Percentiles rank a stretch among this genome's conserved stretches.
Evolutionary conservation across 2,329 filamentous ascomycete species (phyloP).

Genomic region (Hypoxylon sp.): DNA sequence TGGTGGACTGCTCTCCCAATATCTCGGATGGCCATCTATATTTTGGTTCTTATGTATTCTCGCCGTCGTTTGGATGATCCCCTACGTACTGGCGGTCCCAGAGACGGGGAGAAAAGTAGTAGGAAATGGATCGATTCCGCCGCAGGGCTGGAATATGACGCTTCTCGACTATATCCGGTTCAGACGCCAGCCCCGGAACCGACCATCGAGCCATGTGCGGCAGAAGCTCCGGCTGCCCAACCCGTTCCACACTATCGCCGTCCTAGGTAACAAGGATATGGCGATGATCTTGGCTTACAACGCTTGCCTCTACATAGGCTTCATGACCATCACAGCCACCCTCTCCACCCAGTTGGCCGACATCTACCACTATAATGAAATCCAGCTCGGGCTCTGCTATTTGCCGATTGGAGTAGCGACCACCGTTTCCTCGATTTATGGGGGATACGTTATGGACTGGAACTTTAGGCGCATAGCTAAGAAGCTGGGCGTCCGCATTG

Average conservation of each 20-base stretch:
- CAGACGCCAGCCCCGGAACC: slow-evolving; percentile 55
- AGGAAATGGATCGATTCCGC: slow-evolving; percentile 73
- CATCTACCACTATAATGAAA: slow-evolving; percentile 66
- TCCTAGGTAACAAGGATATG: slow-evolving; percentile 72
- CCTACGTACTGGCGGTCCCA: slow-evolving; percentile 70
- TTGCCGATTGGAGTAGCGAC: slow-evolving; percentile 69
- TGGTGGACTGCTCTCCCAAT: slow-evolving; percentile 74
- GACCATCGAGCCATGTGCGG: slow-evolving; percentile 55
- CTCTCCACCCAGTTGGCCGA: slow-evolving; percentile 66
- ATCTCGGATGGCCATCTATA: slow-evolving; percentile 76
- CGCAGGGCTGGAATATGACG: slow-evolving; percentile 71
- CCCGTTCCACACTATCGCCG: slow-evolving; percentile 67
- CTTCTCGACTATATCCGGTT: slow-evolving; percentile 64
- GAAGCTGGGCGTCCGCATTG: slow-evolving; percentile 72
- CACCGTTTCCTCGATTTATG: slow-evolving; percentile 63
- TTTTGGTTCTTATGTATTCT: slow-evolving; percentile 79
- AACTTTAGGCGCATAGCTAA: slow-evolving; percentile 80
- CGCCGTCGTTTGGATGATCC: slow-evolving; percentile 65
- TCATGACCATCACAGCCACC: slow-evolving; percentile 69
- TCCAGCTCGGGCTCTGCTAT: slow-evolving; percentile 69
- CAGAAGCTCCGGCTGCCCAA: slow-evolving; percentile 69
- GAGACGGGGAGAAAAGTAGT: slow-evolving; percentile 73
- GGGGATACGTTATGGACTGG: slow-evolving; percentile 73
- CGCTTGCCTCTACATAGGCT: slow-evolving; percentile 69
- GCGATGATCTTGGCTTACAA: slow-evolving; percentile 68